Conservation (phyloP, 2,329 filamentous ascomycete genomes). For the Penicillium brasilianum region DNA sequence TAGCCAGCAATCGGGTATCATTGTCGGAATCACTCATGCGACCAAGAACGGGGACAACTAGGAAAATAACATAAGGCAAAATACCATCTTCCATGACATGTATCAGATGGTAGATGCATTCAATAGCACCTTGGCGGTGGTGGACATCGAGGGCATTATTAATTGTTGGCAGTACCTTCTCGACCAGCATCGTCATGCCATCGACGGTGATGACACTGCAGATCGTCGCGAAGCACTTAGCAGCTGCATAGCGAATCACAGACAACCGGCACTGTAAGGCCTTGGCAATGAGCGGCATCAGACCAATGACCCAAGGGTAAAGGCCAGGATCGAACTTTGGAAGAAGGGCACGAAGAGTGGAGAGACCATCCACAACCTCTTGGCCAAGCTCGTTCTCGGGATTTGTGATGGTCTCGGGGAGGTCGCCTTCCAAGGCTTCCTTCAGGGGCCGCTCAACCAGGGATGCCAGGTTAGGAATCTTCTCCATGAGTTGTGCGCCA, state of each 20-base stretch:
- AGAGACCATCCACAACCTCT: conserved; percentile 91
- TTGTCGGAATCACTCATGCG: conserved; percentile 99
- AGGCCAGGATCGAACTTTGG: conserved; percentile 81
- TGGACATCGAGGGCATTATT: conserved; percentile 87
- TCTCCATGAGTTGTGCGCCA: conserved; percentile 75
- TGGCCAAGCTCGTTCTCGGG: conserved; percentile 80
- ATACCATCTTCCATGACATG: conserved; percentile 98
- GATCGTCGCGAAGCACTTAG: conserved; percentile 95
- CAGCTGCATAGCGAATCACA: conserved; percentile 93
- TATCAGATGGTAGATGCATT: conserved; percentile 95
- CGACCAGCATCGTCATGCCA: conserved; percentile 93
- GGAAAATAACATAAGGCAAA: conserved; percentile 96
- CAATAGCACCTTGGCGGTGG: conserved; percentile 89
- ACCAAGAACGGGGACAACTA: conserved; percentile 94
- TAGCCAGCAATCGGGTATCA: conserved; percentile 90
- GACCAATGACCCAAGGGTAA: conserved; percentile 77
- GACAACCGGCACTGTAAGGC: conserved; percentile 87
- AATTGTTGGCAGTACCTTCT: conserved; percentile 89
- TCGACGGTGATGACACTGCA: conserved; percentile 96
- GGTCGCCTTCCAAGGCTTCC: conserved; percentile 70
- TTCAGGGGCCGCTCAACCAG: conserved; percentile 83
- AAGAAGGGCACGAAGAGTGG: conserved; percentile 87
- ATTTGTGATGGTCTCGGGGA: conserved; percentile 75
- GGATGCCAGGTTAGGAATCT: conserved; percentile 77
- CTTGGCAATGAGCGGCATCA: conserved; percentile 84